Evolutionary conservation across 768 basidiomycete genomes (phyloP).

Genomic region (Mrakia blollopis): DNA sequence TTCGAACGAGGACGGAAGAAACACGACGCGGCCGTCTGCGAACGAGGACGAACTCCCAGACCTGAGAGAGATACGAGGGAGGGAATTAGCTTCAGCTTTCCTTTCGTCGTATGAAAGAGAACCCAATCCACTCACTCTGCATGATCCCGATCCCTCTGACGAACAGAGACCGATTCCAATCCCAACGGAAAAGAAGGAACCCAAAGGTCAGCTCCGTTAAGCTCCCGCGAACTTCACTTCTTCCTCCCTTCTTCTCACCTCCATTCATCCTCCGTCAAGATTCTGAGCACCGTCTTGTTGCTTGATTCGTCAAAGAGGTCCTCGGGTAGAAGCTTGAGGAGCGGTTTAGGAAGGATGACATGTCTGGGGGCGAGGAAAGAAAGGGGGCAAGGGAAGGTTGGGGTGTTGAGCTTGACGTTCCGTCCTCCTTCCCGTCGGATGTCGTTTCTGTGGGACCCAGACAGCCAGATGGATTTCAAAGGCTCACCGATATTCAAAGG

Average conservation of each 20-base stretch:
- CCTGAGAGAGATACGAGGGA: neutral
- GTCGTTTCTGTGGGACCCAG: neutral
- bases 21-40: neutral
- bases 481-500: constrained; percentile 68
- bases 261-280: constrained; percentile 87
- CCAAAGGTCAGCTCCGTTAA: neutral
- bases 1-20: neutral
- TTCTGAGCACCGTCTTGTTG: constrained; percentile 55
- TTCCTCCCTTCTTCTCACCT: constrained; percentile 34
- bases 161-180: neutral
- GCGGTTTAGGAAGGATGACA: constrained; percentile 90
- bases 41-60: neutral
- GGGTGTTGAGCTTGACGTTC: constrained; percentile 4
- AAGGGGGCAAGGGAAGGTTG: neutral
- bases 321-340: constrained; percentile 80
- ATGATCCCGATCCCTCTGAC: constrained; percentile 81
- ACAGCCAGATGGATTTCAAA: no score
- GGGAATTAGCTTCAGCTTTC: neutral
- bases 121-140: constrained; percentile 55
- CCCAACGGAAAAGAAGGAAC: neutral
- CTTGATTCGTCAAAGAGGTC: neutral
- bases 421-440: neutral
- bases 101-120: neutral
- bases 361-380: constrained; percentile 53
- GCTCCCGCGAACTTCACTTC: neutral